Percentiles rank a stretch among this genome's conserved stretches.
These are phyloP conservation scores for Coemansia nantahalensis DNA, from an alignment of 192 early-diverging fungal genomes.

Conservation along the genomic window DNA sequence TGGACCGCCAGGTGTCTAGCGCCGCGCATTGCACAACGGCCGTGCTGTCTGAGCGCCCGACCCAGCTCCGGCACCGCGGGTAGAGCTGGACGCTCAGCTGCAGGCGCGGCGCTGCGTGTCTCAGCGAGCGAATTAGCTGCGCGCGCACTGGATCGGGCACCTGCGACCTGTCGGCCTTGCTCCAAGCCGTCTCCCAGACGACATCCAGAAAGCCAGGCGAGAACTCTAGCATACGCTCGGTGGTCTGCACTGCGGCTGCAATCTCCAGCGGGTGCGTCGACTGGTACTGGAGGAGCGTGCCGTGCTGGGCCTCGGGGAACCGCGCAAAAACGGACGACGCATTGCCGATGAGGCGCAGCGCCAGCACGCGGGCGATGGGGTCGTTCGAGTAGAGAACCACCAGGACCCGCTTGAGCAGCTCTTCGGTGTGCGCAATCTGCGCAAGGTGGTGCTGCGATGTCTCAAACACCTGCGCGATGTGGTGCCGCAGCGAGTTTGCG, in stretches of 20 bases:
- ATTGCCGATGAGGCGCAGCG: slow-evolving; percentile 50
- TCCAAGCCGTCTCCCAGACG: slow-evolving; percentile 50
- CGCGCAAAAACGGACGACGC: slow-evolving; percentile 46
- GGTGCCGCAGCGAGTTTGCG: slow-evolving; percentile 47
- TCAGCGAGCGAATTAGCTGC: slow-evolving; percentile 46
- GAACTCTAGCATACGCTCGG: slow-evolving; percentile 42
- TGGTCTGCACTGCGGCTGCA: slow-evolving; percentile 48
- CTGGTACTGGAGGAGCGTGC: slow-evolving; percentile 44
- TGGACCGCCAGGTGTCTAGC: slow-evolving; percentile 26
- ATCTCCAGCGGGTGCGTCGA: slow-evolving; percentile 53
- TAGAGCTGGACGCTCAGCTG: slow-evolving; percentile 43
- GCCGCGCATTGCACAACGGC: slow-evolving; percentile 22
- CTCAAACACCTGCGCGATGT: slow-evolving; percentile 50
- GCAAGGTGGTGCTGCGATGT: slow-evolving; percentile 37
- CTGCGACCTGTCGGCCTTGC: slow-evolving; percentile 22
- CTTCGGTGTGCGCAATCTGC: slow-evolving; percentile 41
- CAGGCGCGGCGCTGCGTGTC: slow-evolving; percentile 41
- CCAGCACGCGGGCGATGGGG: slow-evolving; percentile 49
- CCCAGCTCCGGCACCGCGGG: slow-evolving; percentile 31
- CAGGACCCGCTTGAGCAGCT: slow-evolving; percentile 52
- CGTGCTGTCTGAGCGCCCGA: slow-evolving; percentile 18
- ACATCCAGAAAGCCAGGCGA: slow-evolving; percentile 46
- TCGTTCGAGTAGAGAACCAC: slow-evolving; percentile 53
- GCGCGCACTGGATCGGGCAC: slow-evolving; percentile 35
- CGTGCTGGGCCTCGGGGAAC: slow-evolving; percentile 53